Percentiles rank a stretch among this genome's conserved stretches.
These are phyloP conservation scores for Fusarium sp. DNA, from an alignment of 2,329 filamentous ascomycete genomes.

Conservation along the genomic window DNA sequence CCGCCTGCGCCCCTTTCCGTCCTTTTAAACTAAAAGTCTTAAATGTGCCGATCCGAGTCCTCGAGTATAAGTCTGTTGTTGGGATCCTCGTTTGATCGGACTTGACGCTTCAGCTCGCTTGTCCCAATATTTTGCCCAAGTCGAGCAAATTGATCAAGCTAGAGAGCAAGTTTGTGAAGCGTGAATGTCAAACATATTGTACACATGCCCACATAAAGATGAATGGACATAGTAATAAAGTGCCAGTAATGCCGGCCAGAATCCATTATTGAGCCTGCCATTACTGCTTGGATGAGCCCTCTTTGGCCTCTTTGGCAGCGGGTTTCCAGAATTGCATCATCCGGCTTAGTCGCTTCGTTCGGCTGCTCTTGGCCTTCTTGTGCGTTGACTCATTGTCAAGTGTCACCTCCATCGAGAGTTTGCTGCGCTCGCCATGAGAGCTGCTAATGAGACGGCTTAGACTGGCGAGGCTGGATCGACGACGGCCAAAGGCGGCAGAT, in stretches of 20 bases:
- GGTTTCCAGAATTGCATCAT: conserved; percentile 82
- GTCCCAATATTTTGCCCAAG: not conserved
- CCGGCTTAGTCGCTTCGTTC: conserved; percentile 73
- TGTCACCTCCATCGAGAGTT: conserved; percentile 73
- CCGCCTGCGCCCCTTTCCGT: conserved; percentile 40
- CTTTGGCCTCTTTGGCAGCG: conserved; percentile 57
- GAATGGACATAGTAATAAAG: conserved; percentile 40
- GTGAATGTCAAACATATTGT: conserved; percentile 44
- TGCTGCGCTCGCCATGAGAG: conserved; percentile 76
- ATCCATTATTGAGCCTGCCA: conserved; percentile 11
- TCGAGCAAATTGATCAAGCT: conserved; percentile 11
- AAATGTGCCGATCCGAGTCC: conserved; percentile 23
- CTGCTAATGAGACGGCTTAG: conserved; percentile 78
- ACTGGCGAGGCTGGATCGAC: conserved; percentile 78
- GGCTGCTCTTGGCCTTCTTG: conserved; percentile 67
- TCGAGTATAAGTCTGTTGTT: conserved; percentile 20
- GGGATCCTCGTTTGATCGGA: conserved; percentile 12
- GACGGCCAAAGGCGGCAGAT: conserved; percentile 68
- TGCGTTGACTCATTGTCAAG: conserved; percentile 61
- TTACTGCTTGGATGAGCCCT: conserved; percentile 46
- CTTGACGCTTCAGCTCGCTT: conserved; percentile 9
- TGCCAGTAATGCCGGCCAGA: conserved; percentile 24
- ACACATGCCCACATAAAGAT: conserved; percentile 52
- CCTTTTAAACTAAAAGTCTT: conserved; percentile 33
- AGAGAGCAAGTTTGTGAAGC: conserved; percentile 13